These are phyloP conservation scores for Allium fistulosum DNA, from an alignment of 106 monocot genomes.

Conservation along the genomic window DNA sequence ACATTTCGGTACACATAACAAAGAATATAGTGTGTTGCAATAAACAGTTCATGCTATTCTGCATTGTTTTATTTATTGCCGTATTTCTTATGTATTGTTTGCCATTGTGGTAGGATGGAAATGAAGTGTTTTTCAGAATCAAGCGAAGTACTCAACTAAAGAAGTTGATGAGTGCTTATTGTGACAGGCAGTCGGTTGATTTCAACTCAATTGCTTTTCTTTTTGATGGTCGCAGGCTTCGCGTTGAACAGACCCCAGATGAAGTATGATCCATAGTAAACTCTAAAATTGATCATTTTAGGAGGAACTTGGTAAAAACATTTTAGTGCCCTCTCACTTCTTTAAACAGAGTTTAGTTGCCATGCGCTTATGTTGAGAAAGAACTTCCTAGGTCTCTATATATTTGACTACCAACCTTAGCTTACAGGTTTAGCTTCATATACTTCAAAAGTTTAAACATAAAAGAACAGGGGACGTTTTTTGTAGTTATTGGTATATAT, in stretches of 20 bases:
- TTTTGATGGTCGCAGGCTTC: constrained; percentile 47
- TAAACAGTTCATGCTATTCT: no score
- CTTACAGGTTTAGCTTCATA: no score
- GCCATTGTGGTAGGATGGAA: constrained; percentile 22
- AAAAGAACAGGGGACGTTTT: no score
- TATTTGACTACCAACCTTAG: no score
- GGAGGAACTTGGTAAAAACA: no score
- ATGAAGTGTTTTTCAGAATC: constrained; percentile 61
- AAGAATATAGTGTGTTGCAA: no score
- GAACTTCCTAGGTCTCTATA: not conserved
- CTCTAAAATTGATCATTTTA: not conserved
- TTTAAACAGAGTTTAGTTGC: not conserved
- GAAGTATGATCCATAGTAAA: constrained; percentile 14
- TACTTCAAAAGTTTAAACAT: no score
- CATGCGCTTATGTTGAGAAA: not conserved
- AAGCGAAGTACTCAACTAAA: constrained; percentile 50
- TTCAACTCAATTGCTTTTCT: constrained; percentile 56
- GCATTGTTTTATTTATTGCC: no score
- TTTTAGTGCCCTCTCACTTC: no score
- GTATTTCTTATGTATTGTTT: no score
- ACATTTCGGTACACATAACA: no score
- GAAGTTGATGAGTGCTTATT: constrained; percentile 63
- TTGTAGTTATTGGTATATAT: no score
- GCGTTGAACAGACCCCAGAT: constrained; percentile 42
- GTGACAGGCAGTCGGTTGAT: constrained; percentile 48